Percentiles rank a stretch among this genome's conserved stretches.
These are phyloP conservation scores for Venturia effusa DNA, from an alignment of 2,329 filamentous ascomycete genomes.

Conservation along the genomic window DNA sequence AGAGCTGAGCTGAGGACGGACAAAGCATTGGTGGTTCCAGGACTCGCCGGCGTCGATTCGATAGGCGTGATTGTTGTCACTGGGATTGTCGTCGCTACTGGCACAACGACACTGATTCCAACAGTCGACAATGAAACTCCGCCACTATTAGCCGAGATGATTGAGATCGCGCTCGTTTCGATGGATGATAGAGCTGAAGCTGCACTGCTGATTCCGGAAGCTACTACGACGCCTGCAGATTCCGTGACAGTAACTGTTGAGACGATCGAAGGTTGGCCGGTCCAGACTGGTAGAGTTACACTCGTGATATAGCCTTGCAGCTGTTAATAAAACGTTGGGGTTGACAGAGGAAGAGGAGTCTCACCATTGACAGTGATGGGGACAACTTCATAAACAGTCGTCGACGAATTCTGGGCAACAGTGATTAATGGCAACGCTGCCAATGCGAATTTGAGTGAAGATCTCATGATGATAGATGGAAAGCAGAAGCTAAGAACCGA, in stretches of 20 bases:
- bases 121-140: not conserved
- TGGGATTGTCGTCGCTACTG: not conserved
- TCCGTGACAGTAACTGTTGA: constrained; percentile 4
- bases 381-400: not conserved
- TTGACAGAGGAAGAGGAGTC: not conserved
- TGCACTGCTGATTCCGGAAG: not conserved
- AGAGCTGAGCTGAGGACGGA: constrained; percentile 1
- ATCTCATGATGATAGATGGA: not conserved
- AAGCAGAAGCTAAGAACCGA: not conserved
- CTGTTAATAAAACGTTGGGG: not conserved
- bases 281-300: constrained; percentile 8
- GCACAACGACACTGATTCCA: not conserved
- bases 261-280: constrained; percentile 3
- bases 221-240: not conserved
- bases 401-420: not conserved
- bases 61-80: not conserved
- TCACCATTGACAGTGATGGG: constrained; percentile 6
- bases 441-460: not conserved
- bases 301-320: constrained; percentile 3
- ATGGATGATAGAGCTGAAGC: not conserved
- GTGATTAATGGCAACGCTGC: constrained; percentile 1
- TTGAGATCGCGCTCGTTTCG: not conserved
- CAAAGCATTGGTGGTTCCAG: not conserved
- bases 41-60: not conserved
- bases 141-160: not conserved